Conservation (phyloP, 306 rosid genomes). For the Castanea crenata region DNA sequence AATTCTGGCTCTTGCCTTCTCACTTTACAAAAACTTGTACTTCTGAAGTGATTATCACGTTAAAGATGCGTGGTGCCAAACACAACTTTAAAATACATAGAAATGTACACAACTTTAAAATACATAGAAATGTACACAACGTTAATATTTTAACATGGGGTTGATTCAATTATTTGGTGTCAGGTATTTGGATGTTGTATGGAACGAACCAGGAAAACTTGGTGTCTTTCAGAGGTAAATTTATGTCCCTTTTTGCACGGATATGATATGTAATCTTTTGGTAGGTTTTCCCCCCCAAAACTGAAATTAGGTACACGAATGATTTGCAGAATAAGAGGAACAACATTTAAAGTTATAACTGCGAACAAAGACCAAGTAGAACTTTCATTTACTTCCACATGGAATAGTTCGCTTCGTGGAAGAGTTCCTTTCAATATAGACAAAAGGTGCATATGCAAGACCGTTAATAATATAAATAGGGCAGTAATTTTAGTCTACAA, state of each 20-base stretch:
- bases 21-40: background rate
- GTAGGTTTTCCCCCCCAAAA: background rate
- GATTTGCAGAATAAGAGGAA: slow-evolving; percentile 44
- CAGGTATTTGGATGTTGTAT: slow-evolving; percentile 69
- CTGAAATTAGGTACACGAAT: background rate
- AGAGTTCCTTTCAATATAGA: slow-evolving; percentile 56
- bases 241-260: background rate
- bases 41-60: too few species aligned
- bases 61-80: fast-evolving
- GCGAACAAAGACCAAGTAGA: slow-evolving; percentile 41
- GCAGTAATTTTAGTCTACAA: background rate
- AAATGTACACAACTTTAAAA: too few species aligned
- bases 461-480: background rate
- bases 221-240: slow-evolving; percentile 36
- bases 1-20: fast-evolving
- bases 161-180: too few species aligned
- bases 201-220: slow-evolving; percentile 34
- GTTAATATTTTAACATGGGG: too few species aligned
- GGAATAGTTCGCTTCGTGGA: slow-evolving; percentile 31
- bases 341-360: slow-evolving; percentile 27
- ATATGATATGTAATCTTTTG: background rate
- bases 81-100: too few species aligned
- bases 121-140: too few species aligned
- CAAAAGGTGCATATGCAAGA: slow-evolving; percentile 45
- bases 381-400: slow-evolving; percentile 57